Percentiles rank a stretch among this genome's conserved stretches.
Evolutionary conservation across 2,329 filamentous ascomycete species (phyloP).

Genomic region (Pseudogymnoascus sp.): DNA sequence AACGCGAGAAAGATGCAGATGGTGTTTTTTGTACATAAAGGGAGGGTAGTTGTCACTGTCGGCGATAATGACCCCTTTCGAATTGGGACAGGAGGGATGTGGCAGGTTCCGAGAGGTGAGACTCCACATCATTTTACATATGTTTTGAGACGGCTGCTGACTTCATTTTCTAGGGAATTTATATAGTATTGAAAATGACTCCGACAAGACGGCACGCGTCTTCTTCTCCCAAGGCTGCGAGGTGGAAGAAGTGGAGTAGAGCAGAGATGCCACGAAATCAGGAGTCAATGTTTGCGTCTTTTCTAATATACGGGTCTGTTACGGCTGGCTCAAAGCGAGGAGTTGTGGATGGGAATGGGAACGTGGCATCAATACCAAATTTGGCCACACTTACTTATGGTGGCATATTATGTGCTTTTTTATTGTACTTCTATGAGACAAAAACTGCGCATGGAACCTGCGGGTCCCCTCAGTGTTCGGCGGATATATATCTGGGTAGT

Average conservation of each 20-base stretch:
- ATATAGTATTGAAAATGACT: constrained; percentile 83
- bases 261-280: background rate
- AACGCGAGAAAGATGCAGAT: constrained; percentile 96
- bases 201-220: constrained; percentile 61
- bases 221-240: constrained; percentile 92
- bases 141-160: background rate
- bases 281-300: background rate
- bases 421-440: background rate
- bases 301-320: background rate
- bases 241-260: constrained; percentile 12
- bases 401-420: background rate
- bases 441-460: background rate
- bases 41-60: constrained; percentile 72
- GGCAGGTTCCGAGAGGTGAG: constrained; percentile 91
- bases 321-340: background rate
- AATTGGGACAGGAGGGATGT: constrained; percentile 80
- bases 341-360: constrained; percentile 1
- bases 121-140: constrained; percentile 10
- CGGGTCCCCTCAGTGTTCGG: no score
- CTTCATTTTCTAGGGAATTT: constrained; percentile 63
- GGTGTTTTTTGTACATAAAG: constrained; percentile 84
- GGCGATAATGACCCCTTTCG: constrained; percentile 63
- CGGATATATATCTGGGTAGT: no score
- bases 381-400: background rate
- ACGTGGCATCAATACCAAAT: background rate